A percentile compares a stretch with the other conserved stretches of the same genome.
These are phyloP conservation scores for Hemisphaericaspora xylofermentans DNA, from an alignment of 1,139 yeast genomes.

Conservation along the genomic window DNA sequence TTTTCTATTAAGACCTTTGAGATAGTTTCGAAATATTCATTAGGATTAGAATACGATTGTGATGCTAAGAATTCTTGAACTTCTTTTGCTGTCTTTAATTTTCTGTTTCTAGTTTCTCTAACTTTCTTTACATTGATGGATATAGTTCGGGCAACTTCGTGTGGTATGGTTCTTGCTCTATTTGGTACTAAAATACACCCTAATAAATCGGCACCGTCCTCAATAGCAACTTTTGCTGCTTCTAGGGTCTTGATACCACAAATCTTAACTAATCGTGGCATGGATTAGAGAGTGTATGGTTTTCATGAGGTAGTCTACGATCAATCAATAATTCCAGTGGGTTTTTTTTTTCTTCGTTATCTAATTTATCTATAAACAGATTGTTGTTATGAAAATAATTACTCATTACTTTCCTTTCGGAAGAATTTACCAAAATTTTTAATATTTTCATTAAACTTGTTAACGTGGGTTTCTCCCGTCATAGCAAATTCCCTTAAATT, in stretches of 20 bases:
- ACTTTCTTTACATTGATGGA: conserved; percentile 31
- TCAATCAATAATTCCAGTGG: too few relatives aligned
- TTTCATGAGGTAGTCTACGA: neutral
- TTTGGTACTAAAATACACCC: conserved; percentile 89
- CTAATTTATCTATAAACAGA: neutral
- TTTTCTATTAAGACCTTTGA: conserved; percentile 34
- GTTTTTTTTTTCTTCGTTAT: conserved; percentile 4
- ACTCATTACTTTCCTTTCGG: conserved; percentile 37
- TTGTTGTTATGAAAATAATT: conserved; percentile 2
- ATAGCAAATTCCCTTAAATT: conserved; percentile 53
- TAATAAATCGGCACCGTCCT: conserved; percentile 68
- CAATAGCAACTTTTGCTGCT: conserved; percentile 70
- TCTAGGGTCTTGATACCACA: conserved; percentile 75
- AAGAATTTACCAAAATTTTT: conserved; percentile 59
- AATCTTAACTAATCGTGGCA: conserved; percentile 54
- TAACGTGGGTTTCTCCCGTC: conserved; percentile 56
- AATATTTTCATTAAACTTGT: conserved; percentile 58
- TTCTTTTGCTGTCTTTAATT: conserved; percentile 21
- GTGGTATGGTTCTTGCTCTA: conserved; percentile 67
- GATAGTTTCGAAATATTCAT: conserved; percentile 37
- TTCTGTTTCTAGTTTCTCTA: conserved; percentile 19
- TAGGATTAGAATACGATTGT: conserved; percentile 17
- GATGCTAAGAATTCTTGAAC: conserved; percentile 18
- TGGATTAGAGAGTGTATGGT: neutral
- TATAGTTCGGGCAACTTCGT: conserved; percentile 54